Base-by-base conservation (phyloP, 306 rosid genomes). In the Fagus sylvatica region DNA sequence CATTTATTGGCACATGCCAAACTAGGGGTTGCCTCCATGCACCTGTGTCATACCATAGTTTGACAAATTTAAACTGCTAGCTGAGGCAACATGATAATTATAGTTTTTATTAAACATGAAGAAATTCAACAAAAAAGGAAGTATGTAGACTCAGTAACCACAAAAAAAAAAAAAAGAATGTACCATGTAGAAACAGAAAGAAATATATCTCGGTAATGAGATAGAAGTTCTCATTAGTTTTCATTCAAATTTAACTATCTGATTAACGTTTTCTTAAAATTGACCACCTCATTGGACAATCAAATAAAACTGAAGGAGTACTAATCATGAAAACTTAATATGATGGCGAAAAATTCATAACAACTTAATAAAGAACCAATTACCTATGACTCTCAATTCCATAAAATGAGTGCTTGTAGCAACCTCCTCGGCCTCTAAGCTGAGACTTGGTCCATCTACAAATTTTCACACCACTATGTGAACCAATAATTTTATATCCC, bases 391-490 rank as follows among this genome's bases (percentile, higher is more conserved):
- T 95, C 85, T 95, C 98, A 19, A 95, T 95, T 74, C 99, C 99
- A 86, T 95, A 95, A 79, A 95, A 95, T n/a, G 99, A 93, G 81
- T 95, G 99, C 87, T 95, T 95, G 84, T 95, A 95, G 87, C 97
- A 93, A 82, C 99, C 99, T 64, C 99, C 99, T 54, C 99, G 85
- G 39, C 99, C 99, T 78, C 99, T 88, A 71, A 95, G 99, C 71
- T 93, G 99, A 1, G 98, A 93, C 86, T 95, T 95, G 37, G 99
- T 93, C 99, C 99, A 95, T 90, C 99, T 88, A 88, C 99, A 95
- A 80, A 95, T 88, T 84, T 95, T 95, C 62, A 95, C 99, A 71
- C 98, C 98, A 39, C 98, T 92, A 69, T 95, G 98, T 12, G 98
- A 88, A 74, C 97, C 98, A 67, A 95, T 89, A 76, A 92, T 89